Percentiles rank a stretch among this genome's conserved stretches.
phyloP scores from a whole-genome alignment of 192 early-diverging fungal genomes.

The Spinellus fusiger region DNA sequence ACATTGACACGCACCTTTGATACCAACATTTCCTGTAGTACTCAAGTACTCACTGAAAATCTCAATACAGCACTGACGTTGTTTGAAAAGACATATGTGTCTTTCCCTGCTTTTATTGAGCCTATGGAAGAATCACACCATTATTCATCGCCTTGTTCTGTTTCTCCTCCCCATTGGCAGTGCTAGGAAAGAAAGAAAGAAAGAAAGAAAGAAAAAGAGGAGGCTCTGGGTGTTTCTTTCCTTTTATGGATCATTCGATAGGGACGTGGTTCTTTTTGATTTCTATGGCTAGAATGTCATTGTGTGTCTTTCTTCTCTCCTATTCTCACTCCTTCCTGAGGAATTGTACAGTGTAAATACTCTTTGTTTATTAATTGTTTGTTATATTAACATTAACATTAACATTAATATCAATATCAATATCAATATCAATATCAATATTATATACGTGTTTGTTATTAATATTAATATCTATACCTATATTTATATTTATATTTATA shows the following conservation, averaged over 20 bases:
- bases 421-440: background rate
- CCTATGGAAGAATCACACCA: background rate
- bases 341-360: too few relatives aligned
- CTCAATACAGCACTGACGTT: background rate
- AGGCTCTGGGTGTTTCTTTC: too few relatives aligned
- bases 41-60: background rate
- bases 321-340: too few relatives aligned
- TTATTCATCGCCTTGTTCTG: background rate
- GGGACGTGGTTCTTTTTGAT: too few relatives aligned
- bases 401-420: background rate
- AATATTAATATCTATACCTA: background rate
- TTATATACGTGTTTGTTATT: background rate
- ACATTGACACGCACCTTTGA: constrained; percentile 5
- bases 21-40: background rate
- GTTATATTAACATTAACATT: too few relatives aligned
- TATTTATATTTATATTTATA: background rate
- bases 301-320: too few relatives aligned
- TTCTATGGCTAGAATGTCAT: too few relatives aligned
- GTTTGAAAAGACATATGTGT: constrained; percentile 5
- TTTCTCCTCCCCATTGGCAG: background rate
- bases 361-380: too few relatives aligned
- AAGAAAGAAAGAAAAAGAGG: too few relatives aligned
- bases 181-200: too few relatives aligned
- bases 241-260: too few relatives aligned
- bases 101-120: constrained; percentile 2